Evolutionary conservation across 2,329 filamentous ascomycete species (phyloP).

Genomic region (Cucurbitaria berberidis): DNA sequence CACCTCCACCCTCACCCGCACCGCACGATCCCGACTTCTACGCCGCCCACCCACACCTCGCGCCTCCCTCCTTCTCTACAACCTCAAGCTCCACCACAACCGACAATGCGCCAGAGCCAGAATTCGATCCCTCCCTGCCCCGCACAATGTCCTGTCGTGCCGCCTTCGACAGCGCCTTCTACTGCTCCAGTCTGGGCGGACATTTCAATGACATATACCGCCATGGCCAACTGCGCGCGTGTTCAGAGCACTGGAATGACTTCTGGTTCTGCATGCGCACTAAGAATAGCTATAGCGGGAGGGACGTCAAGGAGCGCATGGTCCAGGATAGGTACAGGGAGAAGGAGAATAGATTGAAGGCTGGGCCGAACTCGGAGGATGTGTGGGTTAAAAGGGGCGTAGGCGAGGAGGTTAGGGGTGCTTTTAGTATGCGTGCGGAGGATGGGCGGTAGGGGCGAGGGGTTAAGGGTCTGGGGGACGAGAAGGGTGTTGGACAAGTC

Average conservation of each 20-base stretch:
- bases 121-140: constrained; percentile 61
- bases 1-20: constrained; percentile 41
- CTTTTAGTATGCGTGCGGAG: constrained; percentile 25
- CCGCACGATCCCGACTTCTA: constrained; percentile 60
- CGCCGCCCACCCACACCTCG: constrained; percentile 58
- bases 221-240: constrained; percentile 76
- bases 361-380: constrained; percentile 81
- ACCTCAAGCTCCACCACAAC: constrained; percentile 6
- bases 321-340: constrained; percentile 72
- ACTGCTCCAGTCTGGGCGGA: constrained; percentile 88
- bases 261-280: constrained; percentile 98
- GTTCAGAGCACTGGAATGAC: constrained; percentile 85
- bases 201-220: constrained; percentile 94
- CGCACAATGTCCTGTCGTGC: constrained; percentile 85
- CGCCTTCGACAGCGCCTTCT: constrained; percentile 91
- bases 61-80: constrained; percentile 33
- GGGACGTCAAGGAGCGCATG: constrained; percentile 61
- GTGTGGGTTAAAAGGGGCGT: constrained; percentile 78
- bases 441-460: not conserved
- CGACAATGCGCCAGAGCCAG: constrained; percentile 10
- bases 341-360: constrained; percentile 70
- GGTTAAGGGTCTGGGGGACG: not conserved
- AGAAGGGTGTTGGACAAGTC: not conserved
- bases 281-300: constrained; percentile 63
- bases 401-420: constrained; percentile 32